Evolutionary conservation across 2,329 filamentous ascomycete species (phyloP).

Genomic region (Cytospora mali): DNA sequence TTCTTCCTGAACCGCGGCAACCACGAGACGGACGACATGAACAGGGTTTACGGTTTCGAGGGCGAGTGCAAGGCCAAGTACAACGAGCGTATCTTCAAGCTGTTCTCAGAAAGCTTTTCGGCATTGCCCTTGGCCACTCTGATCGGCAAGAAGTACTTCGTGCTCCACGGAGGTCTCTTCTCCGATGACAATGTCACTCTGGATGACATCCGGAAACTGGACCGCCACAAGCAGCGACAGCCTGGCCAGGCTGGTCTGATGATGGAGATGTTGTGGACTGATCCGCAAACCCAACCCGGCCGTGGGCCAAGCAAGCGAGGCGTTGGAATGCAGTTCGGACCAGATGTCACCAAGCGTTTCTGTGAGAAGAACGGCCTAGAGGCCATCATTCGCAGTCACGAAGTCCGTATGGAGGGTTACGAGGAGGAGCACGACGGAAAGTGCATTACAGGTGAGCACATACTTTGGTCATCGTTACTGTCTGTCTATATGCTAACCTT

Average conservation of each 20-base stretch:
- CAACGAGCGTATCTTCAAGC: constrained; percentile 89
- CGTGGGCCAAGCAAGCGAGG: constrained; percentile 95
- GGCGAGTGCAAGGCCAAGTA: constrained; percentile 99
- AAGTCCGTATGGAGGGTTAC: constrained; percentile 99
- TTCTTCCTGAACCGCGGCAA: constrained; percentile 98
- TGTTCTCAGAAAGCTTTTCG: constrained; percentile 98
- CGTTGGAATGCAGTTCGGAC: constrained; percentile 94
- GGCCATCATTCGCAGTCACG: constrained; percentile 94
- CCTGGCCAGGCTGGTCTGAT: constrained; percentile 92
- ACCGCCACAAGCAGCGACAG: constrained; percentile 87
- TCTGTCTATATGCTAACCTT: constrained; percentile 33
- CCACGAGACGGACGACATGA: constrained; percentile 99
- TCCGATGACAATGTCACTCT: constrained; percentile 91
- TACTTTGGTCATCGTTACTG: neutral
- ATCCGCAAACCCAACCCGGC: constrained; percentile 83
- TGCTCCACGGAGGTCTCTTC: constrained; percentile 93
- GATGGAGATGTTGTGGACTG: constrained; percentile 99
- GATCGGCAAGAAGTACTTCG: constrained; percentile 87
- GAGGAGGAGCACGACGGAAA: constrained; percentile 94
- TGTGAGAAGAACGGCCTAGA: constrained; percentile 95
- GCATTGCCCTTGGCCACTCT: constrained; percentile 89
- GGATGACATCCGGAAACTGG: constrained; percentile 90
- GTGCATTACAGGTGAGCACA: constrained; percentile 80
- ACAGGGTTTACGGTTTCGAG: constrained; percentile 96
- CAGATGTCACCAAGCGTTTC: constrained; percentile 93